Base-by-base conservation (phyloP, 805 yeast species). In the Candida wancherniae region DNA sequence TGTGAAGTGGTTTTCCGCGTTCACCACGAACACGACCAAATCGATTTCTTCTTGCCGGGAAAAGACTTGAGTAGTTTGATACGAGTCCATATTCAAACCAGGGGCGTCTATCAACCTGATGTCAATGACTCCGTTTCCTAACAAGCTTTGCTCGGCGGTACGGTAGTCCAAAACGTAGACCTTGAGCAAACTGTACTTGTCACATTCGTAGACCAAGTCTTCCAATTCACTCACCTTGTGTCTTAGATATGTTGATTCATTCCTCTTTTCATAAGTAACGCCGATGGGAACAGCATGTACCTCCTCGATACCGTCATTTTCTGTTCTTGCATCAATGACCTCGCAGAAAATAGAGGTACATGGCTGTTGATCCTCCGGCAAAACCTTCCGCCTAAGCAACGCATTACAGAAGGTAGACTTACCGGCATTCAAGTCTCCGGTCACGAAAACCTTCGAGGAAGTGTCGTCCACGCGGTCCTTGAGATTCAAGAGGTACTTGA, bases 351-450 rank as follows among this genome's bases (percentile, higher is more conserved):
- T 96, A 39, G 84, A 80, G 0, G 99, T 92, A 49, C 97, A 87
- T 2, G 99, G 99, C 53, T 92, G 95, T 51, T 92, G 98, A 57
- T 92, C 99, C 50, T 84, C 95, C 0, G 99, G 98, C 28, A 92
- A 60, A 3, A 92, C 58, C 29, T 76, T 73, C 30, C 92, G 71
- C 44, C 88, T 69, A 37, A 92, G 61, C 23, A 92, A 63, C 1
- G 96, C 90, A 52, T 92, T 92, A 58, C 98, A 92, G 48, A 92
- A 86, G 1, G 95, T 84, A 1, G 97, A 86, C 51, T 92, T 92
- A 3, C 99, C 99, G 0, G 98, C 83, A 53, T 92, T 92, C 44
- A 92, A 71, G 55, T 92, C 99, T 30, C 99, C 99, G 3, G 98
- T 94, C 22, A 92, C 88, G 39, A 92, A 78, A 1, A 92, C 97